Base-by-base conservation (phyloP, 1,284 basidiomycete species). In the Leccinum huronense region DNA sequence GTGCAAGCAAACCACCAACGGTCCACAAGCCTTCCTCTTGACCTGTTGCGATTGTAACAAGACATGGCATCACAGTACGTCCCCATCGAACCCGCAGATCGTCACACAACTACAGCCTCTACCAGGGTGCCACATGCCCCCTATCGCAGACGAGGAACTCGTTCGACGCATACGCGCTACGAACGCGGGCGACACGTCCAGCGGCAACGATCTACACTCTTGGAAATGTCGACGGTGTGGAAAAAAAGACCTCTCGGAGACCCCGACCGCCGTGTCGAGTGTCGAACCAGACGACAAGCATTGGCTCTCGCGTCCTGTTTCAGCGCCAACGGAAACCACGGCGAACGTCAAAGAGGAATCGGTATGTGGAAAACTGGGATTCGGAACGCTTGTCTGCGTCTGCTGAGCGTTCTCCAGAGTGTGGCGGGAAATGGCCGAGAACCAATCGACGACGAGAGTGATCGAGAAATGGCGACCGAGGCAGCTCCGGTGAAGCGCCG, bases 21-120 rank as follows among this genome's bases (percentile, higher is more conserved):
- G 69, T 33, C 72, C 75, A 14, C 63, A 66, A 23, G 69, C 72
- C 0, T 75, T 75, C 54, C 63, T 75, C 16, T 60, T 75, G 59
- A 70, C 69, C 2, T 75, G 73, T 60, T 63, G 58, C 34, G 65
- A 56, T 59, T 75, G 73, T 61, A 61, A 27, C 53, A 76, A 60
- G 65, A 57, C 64, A 0, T 75, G 73, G 73, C 73, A 75, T 57
- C 73, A 75, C 64, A 67, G 73, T 75, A 71, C 31, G 75, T 74
- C 61, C 11, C 10, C 7, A 14, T 14, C 19, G 7, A 13, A 14
- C 36, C 11, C 48, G 16, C 11, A 7, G 19, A 23, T 23, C 23
- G 48, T 23, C 8, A 1, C 19, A 23, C n/a, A n/a, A 11, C 5
- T 5, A 0, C 5, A 7, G 0, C 14, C 27, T 19, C 19, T 4